Evolutionary conservation across 345 rosid species (phyloP).

Genomic region (Isatis tinctoria): DNA sequence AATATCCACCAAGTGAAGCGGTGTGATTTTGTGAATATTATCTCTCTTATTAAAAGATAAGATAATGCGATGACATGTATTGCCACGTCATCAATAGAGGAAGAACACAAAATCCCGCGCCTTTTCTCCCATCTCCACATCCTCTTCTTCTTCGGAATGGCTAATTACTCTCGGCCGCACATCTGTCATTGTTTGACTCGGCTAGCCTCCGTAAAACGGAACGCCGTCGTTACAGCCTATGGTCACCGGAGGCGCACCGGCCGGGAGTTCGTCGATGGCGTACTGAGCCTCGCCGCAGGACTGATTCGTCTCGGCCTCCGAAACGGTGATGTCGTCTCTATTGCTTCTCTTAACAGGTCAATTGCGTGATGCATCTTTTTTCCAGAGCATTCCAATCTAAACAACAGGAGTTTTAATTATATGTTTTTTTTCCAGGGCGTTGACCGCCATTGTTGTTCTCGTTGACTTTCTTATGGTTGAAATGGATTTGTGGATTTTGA

Average conservation of each 20-base stretch:
- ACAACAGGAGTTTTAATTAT: background rate
- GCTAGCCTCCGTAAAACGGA: slow-evolving; percentile 44
- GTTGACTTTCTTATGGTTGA: background rate
- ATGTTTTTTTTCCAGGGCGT: background rate
- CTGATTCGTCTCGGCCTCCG: slow-evolving; percentile 49
- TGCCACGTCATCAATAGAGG: slow-evolving; percentile 20
- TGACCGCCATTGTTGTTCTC: background rate
- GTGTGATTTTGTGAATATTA: background rate
- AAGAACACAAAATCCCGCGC: slow-evolving; percentile 14
- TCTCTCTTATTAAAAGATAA: slow-evolving; percentile 4
- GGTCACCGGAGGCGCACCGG: slow-evolving; percentile 54
- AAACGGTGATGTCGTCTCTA: slow-evolving; percentile 58
- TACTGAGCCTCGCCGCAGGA: slow-evolving; percentile 45
- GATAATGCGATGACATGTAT: slow-evolving; percentile 7
- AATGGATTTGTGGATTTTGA: background rate
- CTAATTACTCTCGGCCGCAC: slow-evolving; percentile 53
- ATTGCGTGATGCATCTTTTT: background rate
- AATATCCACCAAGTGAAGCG: background rate
- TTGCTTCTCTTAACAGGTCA: slow-evolving; percentile 75
- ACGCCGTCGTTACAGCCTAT: slow-evolving; percentile 38
- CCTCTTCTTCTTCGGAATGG: slow-evolving; percentile 29
- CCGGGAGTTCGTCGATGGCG: slow-evolving; percentile 45
- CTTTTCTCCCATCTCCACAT: background rate
- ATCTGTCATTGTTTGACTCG: slow-evolving; percentile 69
- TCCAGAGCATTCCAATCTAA: background rate